A percentile compares a stretch with the other conserved stretches of the same genome.
Conservation (phyloP, 2,329 filamentous ascomycete species). For the Pseudovirgaria hyperparasitica region DNA sequence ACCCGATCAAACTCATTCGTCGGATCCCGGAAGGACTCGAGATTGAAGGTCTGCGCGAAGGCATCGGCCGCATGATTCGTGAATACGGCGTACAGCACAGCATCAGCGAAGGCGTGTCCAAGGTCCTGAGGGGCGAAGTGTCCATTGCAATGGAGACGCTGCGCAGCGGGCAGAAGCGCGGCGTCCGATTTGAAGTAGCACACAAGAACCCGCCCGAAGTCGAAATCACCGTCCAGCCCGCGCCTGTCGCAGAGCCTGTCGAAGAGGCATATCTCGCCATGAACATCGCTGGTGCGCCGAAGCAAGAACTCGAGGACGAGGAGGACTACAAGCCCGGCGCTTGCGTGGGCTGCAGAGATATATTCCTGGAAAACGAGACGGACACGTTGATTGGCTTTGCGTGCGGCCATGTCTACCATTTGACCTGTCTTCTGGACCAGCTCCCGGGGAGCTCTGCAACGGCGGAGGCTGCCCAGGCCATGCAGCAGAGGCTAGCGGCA, state of each 20-base stretch:
- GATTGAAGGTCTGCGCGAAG: constrained; percentile 80
- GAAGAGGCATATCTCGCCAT: constrained; percentile 6
- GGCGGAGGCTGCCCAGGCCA: constrained; percentile 27
- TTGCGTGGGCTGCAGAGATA: constrained; percentile 25
- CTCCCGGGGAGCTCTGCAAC: constrained; percentile 27
- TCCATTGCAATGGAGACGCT: constrained; percentile 69
- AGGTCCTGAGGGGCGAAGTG: constrained; percentile 78
- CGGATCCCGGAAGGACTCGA: constrained; percentile 88
- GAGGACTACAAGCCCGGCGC: constrained; percentile 18
- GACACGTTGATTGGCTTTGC: constrained; percentile 70
- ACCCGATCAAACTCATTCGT: constrained; percentile 79
- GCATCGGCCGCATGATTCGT: constrained; percentile 78
- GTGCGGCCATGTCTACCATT: constrained; percentile 72
- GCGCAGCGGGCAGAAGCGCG: constrained; percentile 65
- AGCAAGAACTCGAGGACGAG: too few species aligned
- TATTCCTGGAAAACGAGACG: constrained; percentile 24
- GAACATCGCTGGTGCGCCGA: constrained; percentile 9
- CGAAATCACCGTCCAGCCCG: constrained; percentile 19
- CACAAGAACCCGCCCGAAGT: constrained; percentile 7
- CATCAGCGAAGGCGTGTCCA: constrained; percentile 80
- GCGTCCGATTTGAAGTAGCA: constrained; percentile 76
- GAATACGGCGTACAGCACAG: constrained; percentile 93
- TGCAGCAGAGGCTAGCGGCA: constrained; percentile 28
- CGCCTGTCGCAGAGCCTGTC: constrained; percentile 15
- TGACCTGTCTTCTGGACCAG: constrained; percentile 59